Percentiles rank a stretch among this genome's conserved stretches.
Conservation (phyloP, 73 alveolate species). For the Blepharisma stoltei region DNA sequence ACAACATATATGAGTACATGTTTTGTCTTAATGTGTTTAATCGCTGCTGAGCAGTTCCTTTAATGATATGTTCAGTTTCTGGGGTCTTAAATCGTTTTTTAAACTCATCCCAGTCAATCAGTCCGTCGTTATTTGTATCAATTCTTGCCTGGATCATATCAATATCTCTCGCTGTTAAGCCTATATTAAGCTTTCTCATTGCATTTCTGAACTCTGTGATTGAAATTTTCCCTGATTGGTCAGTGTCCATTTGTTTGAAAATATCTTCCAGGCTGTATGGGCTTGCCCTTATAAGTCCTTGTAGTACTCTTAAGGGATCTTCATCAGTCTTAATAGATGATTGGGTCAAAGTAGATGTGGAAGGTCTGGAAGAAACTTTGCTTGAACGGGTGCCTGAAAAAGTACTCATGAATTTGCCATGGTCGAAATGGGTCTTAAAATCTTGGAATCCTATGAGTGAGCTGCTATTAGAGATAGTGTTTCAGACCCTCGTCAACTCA, state of each 20-base stretch:
- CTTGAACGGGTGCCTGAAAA: conserved; percentile 11
- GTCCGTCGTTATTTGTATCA: conserved; percentile 57
- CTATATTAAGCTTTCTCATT: conserved; percentile 66
- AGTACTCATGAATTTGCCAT: conserved; percentile 2
- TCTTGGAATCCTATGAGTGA: conserved; percentile 33
- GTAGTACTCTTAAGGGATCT: conserved; percentile 36
- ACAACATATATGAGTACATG: conserved; percentile 40
- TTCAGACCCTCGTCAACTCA: conserved; percentile 60
- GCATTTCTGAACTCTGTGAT: conserved; percentile 79
- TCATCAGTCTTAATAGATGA: neutral
- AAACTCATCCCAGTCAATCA: conserved; percentile 27
- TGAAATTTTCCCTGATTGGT: conserved; percentile 65
- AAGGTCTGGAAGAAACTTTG: neutral
- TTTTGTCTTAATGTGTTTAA: conserved; percentile 27
- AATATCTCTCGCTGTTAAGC: conserved; percentile 68
- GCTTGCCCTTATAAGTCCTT: conserved; percentile 54
- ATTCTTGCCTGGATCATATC: conserved; percentile 58
- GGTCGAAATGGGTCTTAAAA: neutral
- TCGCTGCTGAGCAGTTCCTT: conserved; percentile 31
- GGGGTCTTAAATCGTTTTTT: conserved; percentile 9
- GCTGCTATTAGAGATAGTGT: conserved; percentile 39
- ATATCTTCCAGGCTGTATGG: conserved; percentile 45
- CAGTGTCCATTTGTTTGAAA: conserved; percentile 63
- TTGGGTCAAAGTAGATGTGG: neutral
- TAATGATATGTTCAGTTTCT: conserved; percentile 32